Conservation (phyloP, 805 yeast genomes). For the Peterozyma xylosa region DNA sequence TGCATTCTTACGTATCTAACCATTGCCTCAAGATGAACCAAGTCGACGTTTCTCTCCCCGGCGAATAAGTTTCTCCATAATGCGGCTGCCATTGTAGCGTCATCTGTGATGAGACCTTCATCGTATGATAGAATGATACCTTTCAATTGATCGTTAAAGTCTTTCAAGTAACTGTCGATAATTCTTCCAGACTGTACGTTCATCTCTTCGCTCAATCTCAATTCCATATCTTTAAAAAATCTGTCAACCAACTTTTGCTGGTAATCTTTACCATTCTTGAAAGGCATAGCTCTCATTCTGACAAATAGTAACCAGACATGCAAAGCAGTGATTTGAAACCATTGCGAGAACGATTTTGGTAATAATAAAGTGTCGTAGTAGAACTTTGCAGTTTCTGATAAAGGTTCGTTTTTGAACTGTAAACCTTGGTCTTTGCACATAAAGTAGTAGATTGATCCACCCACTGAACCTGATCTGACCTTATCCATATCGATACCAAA, state of each 20-base stretch:
- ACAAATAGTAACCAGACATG: conserved; percentile 93
- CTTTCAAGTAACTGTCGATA: conserved; percentile 81
- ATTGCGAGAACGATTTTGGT: conserved; percentile 86
- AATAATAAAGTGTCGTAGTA: conserved; percentile 79
- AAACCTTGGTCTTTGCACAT: conserved; percentile 83
- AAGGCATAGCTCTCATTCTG: conserved; percentile 95
- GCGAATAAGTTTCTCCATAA: conserved; percentile 89
- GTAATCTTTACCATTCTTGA: conserved; percentile 78
- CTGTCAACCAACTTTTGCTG: conserved; percentile 90
- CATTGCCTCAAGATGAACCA: conserved; percentile 77
- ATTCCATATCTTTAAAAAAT: conserved; percentile 83
- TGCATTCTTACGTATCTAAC: conserved; percentile 90
- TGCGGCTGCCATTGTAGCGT: conserved; percentile 70
- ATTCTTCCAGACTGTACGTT: conserved; percentile 75
- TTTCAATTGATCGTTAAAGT: conserved; percentile 81
- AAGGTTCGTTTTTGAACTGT: conserved; percentile 64
- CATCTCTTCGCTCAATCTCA: conserved; percentile 78
- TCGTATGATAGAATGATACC: conserved; percentile 90
- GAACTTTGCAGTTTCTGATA: conserved; percentile 68
- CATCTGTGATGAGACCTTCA: conserved; percentile 80
- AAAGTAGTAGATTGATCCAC: conserved; percentile 82
- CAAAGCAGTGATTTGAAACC: conserved; percentile 87
- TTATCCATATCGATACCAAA: conserved; percentile 86
- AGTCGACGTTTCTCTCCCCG: conserved; percentile 74
- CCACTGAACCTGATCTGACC: conserved; percentile 88